Base-by-base conservation (phyloP, 1,284 basidiomycete genomes). In the Melampsora americana region DNA sequence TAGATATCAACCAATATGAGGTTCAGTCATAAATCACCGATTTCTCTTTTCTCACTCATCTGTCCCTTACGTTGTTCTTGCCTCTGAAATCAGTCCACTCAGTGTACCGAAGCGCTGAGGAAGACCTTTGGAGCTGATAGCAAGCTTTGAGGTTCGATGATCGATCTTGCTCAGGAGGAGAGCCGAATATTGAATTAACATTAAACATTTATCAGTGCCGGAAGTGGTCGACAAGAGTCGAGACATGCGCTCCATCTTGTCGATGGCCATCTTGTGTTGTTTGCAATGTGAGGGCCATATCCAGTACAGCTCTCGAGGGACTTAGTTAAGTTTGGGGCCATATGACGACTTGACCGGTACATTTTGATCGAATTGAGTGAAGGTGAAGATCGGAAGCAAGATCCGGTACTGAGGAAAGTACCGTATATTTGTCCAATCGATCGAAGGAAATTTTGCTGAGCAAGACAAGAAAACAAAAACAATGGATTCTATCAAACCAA, bases 181-280 rank as follows among this genome's bases (percentile, higher is more conserved):
- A 44, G 71, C 48, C 18, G 35, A 50, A 46, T 74, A 74, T 62
- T 74, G 71, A 23, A 74, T 48, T 12, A 74, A 62, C 71, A 74
- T 74, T 48, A 74, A 66, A 48, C 61, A 74, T 39, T 74, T 74
- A 56, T 74, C 71, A 53, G 71, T 48, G 18, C 71, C 71, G 26
- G 71, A 74, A 16, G 71, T 66, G 12, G 71, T 74, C 32, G 71
- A 66, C 39, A 74, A 48, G 39, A 74, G 71, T 11, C 71, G 71
- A 44, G 44, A 46, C n/a, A 72, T 39, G 48, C 62, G 70, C 30
- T 72, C 69, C 69, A 71, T 64, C 46, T 50, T 64, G 50, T 53
- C 50, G 50, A 53, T 20, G 35, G 35, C 39, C 39, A 42, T 42
- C 39, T 42, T 42, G 39, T 42, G 39, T 42, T 42, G 39, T 42